phyloP scores from a whole-genome alignment of 129 eudicot genomes.

The Smallanthus sonchifolius region DNA sequence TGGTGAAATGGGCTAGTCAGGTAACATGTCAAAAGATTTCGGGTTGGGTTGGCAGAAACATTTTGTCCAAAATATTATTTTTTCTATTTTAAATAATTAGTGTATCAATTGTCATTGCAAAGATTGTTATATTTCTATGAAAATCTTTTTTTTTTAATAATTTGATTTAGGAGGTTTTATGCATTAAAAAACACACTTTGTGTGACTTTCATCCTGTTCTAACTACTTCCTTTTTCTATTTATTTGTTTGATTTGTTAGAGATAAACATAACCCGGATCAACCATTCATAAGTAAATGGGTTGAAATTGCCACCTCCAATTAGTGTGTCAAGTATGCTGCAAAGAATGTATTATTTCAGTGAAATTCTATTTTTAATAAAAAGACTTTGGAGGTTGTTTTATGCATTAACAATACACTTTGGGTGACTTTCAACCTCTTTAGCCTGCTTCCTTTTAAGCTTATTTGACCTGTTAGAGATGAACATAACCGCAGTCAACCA shows the following conservation, averaged over 20 bases:
- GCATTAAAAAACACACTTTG: not conserved
- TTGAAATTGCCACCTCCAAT: not conserved
- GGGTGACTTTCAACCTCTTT: not conserved
- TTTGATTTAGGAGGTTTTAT: not conserved
- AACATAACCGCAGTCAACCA: not conserved
- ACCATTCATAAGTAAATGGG: not conserved
- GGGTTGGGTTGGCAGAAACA: not conserved
- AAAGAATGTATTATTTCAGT: not conserved
- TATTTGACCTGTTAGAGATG: not conserved
- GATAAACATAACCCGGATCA: not conserved
- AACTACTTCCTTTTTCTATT: no score
- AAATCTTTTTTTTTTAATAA: not conserved
- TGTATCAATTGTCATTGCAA: no score
- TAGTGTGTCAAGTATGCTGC: not conserved
- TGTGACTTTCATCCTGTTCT: not conserved
- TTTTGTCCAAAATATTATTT: not conserved
- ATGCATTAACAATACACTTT: not conserved
- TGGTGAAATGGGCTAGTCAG: not conserved
- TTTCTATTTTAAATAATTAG: not conserved
- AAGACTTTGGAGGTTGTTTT: not conserved
- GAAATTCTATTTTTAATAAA: not conserved
- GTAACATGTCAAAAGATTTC: not conserved
- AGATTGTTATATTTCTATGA: not conserved
- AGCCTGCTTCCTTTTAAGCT: not conserved
- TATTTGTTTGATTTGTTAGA: not conserved